Conservation (phyloP, 345 rosid species). For the Luvunga scandens region DNA sequence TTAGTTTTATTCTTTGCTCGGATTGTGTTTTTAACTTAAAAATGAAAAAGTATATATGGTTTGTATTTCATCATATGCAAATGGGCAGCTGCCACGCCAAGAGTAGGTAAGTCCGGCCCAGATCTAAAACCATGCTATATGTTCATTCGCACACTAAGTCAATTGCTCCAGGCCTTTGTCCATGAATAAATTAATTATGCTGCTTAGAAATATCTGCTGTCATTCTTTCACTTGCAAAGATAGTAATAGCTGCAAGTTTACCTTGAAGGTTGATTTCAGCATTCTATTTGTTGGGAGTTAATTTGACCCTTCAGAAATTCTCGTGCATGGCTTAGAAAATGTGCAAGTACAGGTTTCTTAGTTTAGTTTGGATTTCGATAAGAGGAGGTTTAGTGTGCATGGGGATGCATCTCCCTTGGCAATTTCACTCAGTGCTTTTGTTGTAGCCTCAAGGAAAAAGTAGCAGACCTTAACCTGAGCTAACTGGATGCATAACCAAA, state of each 20-base stretch:
- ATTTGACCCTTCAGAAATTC: not conserved
- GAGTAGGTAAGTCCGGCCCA: not conserved
- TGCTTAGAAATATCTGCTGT: not conserved
- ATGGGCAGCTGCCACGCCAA: too few relatives aligned
- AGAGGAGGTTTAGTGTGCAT: not conserved
- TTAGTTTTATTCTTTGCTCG: not conserved
- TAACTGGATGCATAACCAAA: not conserved
- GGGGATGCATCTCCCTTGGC: not conserved
- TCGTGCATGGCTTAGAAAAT: not conserved
- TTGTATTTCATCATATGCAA: too few relatives aligned
- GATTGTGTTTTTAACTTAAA: too few relatives aligned
- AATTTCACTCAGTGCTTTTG: not conserved
- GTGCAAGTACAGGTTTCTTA: not conserved
- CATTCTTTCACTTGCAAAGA: not conserved
- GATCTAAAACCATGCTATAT: not conserved
- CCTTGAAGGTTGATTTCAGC: not conserved
- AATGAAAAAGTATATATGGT: too few relatives aligned
- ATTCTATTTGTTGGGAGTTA: not conserved
- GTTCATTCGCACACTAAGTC: not conserved
- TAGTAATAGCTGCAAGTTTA: not conserved
- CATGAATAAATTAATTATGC: not conserved
- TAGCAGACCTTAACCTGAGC: not conserved
- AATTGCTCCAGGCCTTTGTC: not conserved
- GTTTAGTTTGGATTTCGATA: too few relatives aligned
- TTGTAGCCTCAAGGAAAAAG: not conserved